A percentile compares a stretch with the other conserved stretches of the same genome.
Conservation (phyloP, 192 early-diverging fungal species). For the Globomyces pollinis-pini region DNA sequence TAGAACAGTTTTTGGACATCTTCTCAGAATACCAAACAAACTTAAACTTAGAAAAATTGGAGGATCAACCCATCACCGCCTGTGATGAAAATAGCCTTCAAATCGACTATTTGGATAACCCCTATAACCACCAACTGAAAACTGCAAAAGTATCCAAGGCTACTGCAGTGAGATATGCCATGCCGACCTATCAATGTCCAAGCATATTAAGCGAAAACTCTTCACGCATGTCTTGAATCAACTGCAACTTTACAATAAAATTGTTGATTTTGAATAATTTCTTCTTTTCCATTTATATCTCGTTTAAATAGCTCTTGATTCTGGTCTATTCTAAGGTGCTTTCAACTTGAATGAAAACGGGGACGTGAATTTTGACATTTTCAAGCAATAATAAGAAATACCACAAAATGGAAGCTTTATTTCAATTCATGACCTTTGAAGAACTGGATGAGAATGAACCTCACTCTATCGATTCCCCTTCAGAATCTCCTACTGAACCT, state of each 20-base stretch:
- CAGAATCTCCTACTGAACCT: background rate
- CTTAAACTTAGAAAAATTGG: background rate
- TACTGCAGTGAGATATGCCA: background rate
- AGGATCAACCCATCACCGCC: background rate
- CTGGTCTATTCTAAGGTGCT: too few species aligned
- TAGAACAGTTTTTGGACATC: background rate
- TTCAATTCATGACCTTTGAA: background rate
- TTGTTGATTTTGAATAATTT: too few species aligned
- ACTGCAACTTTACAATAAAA: too few species aligned
- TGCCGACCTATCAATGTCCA: background rate
- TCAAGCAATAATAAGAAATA: background rate
- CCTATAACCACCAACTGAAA: background rate
- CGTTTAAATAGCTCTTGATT: too few species aligned
- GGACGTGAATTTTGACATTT: too few species aligned
- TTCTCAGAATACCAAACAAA: background rate
- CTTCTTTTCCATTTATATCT: too few species aligned
- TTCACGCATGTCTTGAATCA: too few species aligned
- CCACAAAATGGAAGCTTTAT: slow-evolving; percentile 1
- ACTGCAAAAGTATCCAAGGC: background rate
- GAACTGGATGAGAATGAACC: background rate
- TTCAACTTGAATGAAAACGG: too few species aligned
- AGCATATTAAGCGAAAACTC: too few species aligned
- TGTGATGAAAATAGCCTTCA: background rate
- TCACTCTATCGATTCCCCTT: background rate
- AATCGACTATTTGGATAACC: slow-evolving; percentile 1